Evolutionary conservation across 1,139 yeast species (phyloP).

Genomic region (Hemisphaericaspora xylofermentans): DNA sequence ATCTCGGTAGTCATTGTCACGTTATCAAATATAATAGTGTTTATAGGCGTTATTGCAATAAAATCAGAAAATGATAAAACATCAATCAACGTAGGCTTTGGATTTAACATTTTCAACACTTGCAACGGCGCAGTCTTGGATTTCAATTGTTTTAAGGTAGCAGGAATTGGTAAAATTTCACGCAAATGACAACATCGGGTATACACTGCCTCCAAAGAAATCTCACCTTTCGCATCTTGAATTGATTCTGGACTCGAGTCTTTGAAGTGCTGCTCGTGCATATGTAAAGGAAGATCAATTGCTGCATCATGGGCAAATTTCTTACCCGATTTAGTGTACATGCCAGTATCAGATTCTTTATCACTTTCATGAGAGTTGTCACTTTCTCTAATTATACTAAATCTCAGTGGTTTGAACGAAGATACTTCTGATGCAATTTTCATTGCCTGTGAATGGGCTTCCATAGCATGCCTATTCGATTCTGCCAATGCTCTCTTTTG

Average conservation of each 20-base stretch:
- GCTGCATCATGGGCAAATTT: slow-evolving; percentile 25
- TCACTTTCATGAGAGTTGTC: slow-evolving; percentile 16
- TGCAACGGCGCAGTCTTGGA: slow-evolving; percentile 74
- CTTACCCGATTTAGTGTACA: slow-evolving; percentile 4
- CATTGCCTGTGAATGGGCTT: slow-evolving; percentile 70
- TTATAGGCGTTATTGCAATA: slow-evolving; percentile 78
- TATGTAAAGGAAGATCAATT: slow-evolving; percentile 61
- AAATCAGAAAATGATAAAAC: slow-evolving; percentile 86
- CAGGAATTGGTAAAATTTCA: slow-evolving; percentile 90
- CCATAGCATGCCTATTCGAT: slow-evolving; percentile 70
- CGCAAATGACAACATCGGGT: slow-evolving; percentile 91
- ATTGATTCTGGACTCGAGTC: slow-evolving; percentile 21
- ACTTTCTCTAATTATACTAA: slow-evolving; percentile 9
- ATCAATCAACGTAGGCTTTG: slow-evolving; percentile 88
- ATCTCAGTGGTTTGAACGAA: slow-evolving; percentile 27
- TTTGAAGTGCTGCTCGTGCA: slow-evolving; percentile 63
- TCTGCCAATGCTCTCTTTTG: slow-evolving; percentile 56
- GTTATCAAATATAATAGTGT: slow-evolving; percentile 77
- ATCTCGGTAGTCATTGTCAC: slow-evolving; percentile 78
- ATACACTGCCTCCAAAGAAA: slow-evolving; percentile 70
- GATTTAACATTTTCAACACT: slow-evolving; percentile 76
- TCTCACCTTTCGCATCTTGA: slow-evolving; percentile 18
- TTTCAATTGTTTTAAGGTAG: slow-evolving; percentile 80
- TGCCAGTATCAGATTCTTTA: slow-evolving; percentile 17
- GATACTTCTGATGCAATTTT: slow-evolving; percentile 66